Evolutionary conservation across 306 rosid genomes (phyloP).

Genomic region (Styphnolobium japonicum): DNA sequence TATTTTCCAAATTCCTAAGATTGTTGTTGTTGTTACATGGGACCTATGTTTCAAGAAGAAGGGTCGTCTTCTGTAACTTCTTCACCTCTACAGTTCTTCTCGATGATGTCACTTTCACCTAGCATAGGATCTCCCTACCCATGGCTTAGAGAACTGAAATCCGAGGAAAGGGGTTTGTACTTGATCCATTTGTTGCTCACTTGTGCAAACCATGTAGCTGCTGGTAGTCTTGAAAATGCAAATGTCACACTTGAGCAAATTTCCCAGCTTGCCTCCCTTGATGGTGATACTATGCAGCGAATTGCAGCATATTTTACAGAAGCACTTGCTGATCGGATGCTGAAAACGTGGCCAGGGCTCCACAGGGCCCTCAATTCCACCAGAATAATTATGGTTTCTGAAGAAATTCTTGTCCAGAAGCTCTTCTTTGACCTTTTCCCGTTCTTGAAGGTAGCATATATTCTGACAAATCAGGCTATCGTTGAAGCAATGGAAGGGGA

Average conservation of each 20-base stretch:
- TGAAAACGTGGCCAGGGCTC: slow-evolving; percentile 80
- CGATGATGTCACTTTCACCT: slow-evolving; percentile 79
- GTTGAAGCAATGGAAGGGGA: slow-evolving; percentile 87
- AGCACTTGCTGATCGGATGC: slow-evolving; percentile 81
- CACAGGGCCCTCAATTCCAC: slow-evolving; percentile 78
- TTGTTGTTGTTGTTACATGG: slow-evolving; percentile 35
- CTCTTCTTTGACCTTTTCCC: slow-evolving; percentile 76
- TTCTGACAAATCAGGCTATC: slow-evolving; percentile 83
- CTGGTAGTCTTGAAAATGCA: slow-evolving; percentile 76
- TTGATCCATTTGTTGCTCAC: slow-evolving; percentile 79
- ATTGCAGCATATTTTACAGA: slow-evolving; percentile 76
- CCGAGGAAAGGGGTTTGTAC: slow-evolving; percentile 80
- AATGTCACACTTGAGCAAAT: slow-evolving; percentile 74
- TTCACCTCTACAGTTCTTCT: slow-evolving; percentile 69
- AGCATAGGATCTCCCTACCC: slow-evolving; percentile 73
- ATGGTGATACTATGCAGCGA: slow-evolving; percentile 89
- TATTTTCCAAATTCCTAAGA: slow-evolving; percentile 9
- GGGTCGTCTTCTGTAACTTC: slow-evolving; percentile 86
- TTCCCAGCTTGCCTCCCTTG: slow-evolving; percentile 71
- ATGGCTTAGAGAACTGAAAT: slow-evolving; percentile 76
- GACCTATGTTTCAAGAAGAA: slow-evolving; percentile 77
- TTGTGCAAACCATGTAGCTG: slow-evolving; percentile 84
- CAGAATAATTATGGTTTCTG: slow-evolving; percentile 54
- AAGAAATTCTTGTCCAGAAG: slow-evolving; percentile 65
- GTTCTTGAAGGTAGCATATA: slow-evolving; percentile 65